Evolutionary conservation across 1,284 basidiomycete genomes (phyloP), one percentile per base, ranked within the genome.

Genomic region (Ceratobasidium sp.): DNA sequence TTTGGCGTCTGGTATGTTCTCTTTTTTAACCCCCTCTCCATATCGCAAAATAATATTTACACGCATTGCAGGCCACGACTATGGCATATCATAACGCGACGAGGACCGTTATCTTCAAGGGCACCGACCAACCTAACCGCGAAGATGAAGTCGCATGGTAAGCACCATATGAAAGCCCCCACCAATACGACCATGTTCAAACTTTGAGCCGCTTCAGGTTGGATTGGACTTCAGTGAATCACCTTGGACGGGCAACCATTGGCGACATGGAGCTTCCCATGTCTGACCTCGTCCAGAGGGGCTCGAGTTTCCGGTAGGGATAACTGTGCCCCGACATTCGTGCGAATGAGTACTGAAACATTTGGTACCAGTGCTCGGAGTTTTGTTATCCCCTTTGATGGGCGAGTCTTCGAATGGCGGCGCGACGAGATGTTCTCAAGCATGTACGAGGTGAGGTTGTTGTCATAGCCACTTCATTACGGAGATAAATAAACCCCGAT

Each of bases 171-270:
- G 39, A 43, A 16, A 39, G 16, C 9, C 16, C 14, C 9, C n/a
- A 10, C 30, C n/a, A 18, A 30, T 34, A 21, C 23, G 14, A 30
- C 26, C 32, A 18, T 46, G 36, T 10, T 28, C 50, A 32, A 18
- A 12, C 6, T 23, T 23, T 36, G 21, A 26, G 43, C 30, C 34
- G 14, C 50, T 48, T 43, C 39, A 70, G 67, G 75, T 82, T 91
- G 53, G 86, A 90, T 75, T 91, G 90, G 88, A 84, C 77, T 23
- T 70, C 67, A 16, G 73, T 85, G 30, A 83, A 83, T 76, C 84
- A 85, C 75, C 83, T 90, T 59, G 90, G 90, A 21, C 81, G 84
- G 62, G 85, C 83, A 62, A 85, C 84, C 39, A 83, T 89, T 76
- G 87, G 85, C 26, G 79, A 82, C 71, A 84, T 85, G 69, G 83